Base-by-base conservation (phyloP, 441 rosid genomes). In the Macaranga tanarius region DNA sequence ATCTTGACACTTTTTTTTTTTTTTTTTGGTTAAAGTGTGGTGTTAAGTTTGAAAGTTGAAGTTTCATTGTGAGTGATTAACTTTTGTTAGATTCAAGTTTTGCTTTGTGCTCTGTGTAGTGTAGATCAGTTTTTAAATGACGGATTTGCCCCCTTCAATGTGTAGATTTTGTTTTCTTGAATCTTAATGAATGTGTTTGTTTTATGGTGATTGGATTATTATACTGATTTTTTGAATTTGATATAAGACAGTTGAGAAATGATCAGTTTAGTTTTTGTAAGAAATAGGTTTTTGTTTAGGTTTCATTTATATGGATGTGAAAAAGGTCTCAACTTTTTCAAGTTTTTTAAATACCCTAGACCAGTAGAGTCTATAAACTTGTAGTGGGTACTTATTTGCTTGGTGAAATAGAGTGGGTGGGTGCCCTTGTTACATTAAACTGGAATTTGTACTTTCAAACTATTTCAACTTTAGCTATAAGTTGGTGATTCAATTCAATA, bases 61-160 rank as follows among this genome's bases (percentile, higher is more conserved):
- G 44, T 72, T 1, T 9, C 17, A 31, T 19, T 54, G 64, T 52
- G 17, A 38, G 50, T 38, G n/a, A n/a, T n/a, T n/a, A 26, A 12
- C 19, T 1, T 48, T 48, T 45, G 50, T 62, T 54, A 17, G 68
- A 71, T 60, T 65, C 55, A 16, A n/a, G 7, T 34, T 12, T 26
- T 19, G 12, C 28, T 57, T 51, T 56, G n/a, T 65, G 67, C 34
- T n/a, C n/a, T n/a, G n/a, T n/a, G n/a, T n/a, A n/a, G 62, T 28
- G 74, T 58, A 81, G 85, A 85, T 85, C 85, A 79, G 79, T 77
- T 77, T 74, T 12, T 55, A 65, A 73, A 56, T 3, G 44, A 58
- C 22, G 48, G 70, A 31, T 69, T 73, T 70, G 71, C 64, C 72
- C 65, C 65, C 72, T 57, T 31, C 13, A 28, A 48, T 58, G 52